Evolutionary conservation across 2,329 filamentous ascomycete genomes (phyloP).

Genomic region (Fusarium sulawesiense): DNA sequence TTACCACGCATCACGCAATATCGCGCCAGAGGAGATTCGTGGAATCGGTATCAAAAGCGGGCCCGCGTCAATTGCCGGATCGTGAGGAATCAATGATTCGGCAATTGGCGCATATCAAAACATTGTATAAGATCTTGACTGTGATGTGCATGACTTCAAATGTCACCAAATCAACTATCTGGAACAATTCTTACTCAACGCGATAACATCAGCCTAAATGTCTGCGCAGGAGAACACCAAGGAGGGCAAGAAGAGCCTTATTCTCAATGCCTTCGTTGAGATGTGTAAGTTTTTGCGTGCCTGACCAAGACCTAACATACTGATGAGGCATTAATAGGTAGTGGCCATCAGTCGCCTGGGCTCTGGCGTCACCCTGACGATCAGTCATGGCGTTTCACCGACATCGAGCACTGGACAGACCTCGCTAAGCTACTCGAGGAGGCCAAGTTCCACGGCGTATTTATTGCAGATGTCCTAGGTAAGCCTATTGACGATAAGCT

Average conservation of each 20-base stretch:
- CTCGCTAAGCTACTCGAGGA: conserved; percentile 69
- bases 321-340: conserved; percentile 47
- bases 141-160: background rate
- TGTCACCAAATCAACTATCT: background rate
- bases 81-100: background rate
- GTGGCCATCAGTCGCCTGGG: conserved; percentile 61
- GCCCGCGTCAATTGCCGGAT: background rate
- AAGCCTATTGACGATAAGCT: no score
- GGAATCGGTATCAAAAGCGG: background rate
- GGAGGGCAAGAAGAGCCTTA: conserved; percentile 52
- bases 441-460: conserved; percentile 73
- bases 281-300: background rate
- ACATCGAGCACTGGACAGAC: conserved; percentile 69
- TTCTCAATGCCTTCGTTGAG: conserved; percentile 58
- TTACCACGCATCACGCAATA: background rate
- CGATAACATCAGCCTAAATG: background rate
- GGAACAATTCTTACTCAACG: background rate
- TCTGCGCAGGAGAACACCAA: background rate
- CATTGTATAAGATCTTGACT: background rate
- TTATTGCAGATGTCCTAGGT: conserved; percentile 73
- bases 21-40: background rate
- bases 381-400: conserved; percentile 70
- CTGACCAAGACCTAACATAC: background rate
- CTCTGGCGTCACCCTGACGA: conserved; percentile 73
- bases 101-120: background rate